Evolutionary conservation across 2,329 filamentous ascomycete species (phyloP).

Genomic region (Bipolaris oryzae): DNA sequence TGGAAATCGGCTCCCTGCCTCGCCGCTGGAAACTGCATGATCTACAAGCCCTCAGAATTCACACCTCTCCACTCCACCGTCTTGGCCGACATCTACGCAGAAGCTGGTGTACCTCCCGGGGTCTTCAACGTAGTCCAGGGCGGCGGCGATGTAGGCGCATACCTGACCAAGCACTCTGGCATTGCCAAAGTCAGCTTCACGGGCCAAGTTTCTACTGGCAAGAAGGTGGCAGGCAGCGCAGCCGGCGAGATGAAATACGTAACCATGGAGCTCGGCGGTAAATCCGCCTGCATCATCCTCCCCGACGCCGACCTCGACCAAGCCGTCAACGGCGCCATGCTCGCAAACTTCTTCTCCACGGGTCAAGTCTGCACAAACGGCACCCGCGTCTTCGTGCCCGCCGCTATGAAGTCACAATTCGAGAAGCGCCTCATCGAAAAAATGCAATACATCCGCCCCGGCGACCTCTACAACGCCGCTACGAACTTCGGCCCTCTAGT

Average conservation of each 20-base stretch:
- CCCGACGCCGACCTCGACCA: conserved; percentile 78
- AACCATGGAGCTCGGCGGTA: conserved; percentile 90
- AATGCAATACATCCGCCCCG: conserved; percentile 71
- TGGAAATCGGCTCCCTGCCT: conserved; percentile 90
- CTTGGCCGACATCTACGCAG: conserved; percentile 75
- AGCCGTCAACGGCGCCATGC: conserved; percentile 89
- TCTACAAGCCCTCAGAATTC: conserved; percentile 89
- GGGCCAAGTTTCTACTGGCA: conserved; percentile 81
- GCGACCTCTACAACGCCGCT: conserved; percentile 70
- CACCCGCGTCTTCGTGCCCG: conserved; percentile 82
- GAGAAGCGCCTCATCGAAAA: conserved; percentile 73
- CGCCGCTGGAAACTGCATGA: conserved; percentile 86
- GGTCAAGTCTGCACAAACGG: conserved; percentile 95
- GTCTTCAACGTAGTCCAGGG: conserved; percentile 90
- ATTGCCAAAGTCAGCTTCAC: conserved; percentile 91
- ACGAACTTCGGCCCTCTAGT: conserved; percentile 88
- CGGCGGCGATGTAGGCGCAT: conserved; percentile 75
- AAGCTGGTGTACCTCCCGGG: conserved; percentile 79
- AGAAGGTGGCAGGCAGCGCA: conserved; percentile 78
- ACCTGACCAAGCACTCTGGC: conserved; percentile 71
- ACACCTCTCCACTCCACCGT: conserved; percentile 81
- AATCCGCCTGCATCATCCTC: conserved; percentile 79
- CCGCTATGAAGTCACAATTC: conserved; percentile 67
- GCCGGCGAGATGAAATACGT: conserved; percentile 85
- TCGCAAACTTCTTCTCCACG: conserved; percentile 91